Percentiles rank a stretch among this genome's conserved stretches.
Conservation (phyloP, 2,329 filamentous ascomycete species). For the Colletotrichum phormii region DNA sequence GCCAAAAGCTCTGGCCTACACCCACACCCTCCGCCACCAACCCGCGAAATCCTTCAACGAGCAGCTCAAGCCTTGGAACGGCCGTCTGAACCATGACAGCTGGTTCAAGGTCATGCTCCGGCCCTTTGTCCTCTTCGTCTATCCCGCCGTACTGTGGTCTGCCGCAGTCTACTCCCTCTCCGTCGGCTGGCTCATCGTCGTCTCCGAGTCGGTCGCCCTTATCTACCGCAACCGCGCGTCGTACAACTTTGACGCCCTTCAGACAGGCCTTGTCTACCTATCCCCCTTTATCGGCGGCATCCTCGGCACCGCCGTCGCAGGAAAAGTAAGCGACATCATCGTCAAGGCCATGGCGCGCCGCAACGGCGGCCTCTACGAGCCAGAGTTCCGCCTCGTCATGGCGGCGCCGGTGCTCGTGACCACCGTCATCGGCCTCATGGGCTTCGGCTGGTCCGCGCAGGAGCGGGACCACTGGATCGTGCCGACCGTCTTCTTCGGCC, state of each 20-base stretch:
- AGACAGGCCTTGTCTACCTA: constrained; percentile 88
- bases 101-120: constrained; percentile 84
- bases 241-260: constrained; percentile 86
- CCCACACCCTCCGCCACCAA: constrained; percentile 73
- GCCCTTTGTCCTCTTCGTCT: constrained; percentile 87
- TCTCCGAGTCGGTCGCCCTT: constrained; percentile 86
- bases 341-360: constrained; percentile 83
- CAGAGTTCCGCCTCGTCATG: constrained; percentile 93
- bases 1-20: constrained; percentile 66
- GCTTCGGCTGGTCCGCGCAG: constrained; percentile 92
- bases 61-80: constrained; percentile 81
- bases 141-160: constrained; percentile 92
- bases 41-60: constrained; percentile 79
- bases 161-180: constrained; percentile 86
- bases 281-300: constrained; percentile 91
- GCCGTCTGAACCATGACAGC: constrained; percentile 79
- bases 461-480: constrained; percentile 86
- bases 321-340: constrained; percentile 86
- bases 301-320: constrained; percentile 91
- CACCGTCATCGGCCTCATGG: constrained; percentile 89
- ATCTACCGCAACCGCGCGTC: constrained; percentile 77
- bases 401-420: constrained; percentile 80
- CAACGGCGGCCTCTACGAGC: constrained; percentile 95
- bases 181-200: constrained; percentile 94
- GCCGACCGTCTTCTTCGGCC: constrained; percentile 91